These are phyloP conservation scores for Amylostereum areolatum DNA, from an alignment of 1,284 basidiomycete genomes.

Conservation along the genomic window DNA sequence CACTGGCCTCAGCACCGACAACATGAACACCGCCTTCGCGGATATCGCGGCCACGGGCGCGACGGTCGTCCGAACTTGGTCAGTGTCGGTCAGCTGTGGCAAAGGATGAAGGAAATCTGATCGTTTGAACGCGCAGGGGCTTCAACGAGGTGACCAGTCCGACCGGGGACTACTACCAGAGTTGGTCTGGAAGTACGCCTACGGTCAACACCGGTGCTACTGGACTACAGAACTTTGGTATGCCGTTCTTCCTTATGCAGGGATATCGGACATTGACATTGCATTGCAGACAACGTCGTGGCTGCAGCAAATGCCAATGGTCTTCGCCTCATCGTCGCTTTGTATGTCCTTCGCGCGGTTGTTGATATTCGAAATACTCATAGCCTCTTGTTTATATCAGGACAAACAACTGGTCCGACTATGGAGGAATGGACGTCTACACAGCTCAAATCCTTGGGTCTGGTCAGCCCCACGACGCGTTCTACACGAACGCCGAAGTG, in stretches of 20 bases:
- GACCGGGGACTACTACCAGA: constrained; percentile 39
- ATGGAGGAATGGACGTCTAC: constrained; percentile 46
- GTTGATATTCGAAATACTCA: not conserved
- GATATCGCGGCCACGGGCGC: constrained; percentile 50
- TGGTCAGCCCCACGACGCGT: constrained; percentile 30
- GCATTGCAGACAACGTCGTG: constrained; percentile 46
- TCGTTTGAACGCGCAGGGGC: constrained; percentile 40
- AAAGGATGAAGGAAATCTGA: too few species aligned
- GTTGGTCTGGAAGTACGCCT: constrained; percentile 45
- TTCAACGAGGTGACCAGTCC: constrained; percentile 60
- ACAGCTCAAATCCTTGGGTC: constrained; percentile 29
- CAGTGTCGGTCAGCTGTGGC: too few species aligned
- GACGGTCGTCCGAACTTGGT: constrained; percentile 58
- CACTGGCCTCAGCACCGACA: constrained; percentile 27
- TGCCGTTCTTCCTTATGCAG: too few species aligned
- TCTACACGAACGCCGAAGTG: constrained; percentile 35
- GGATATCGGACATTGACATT: too few species aligned
- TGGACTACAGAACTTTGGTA: constrained; percentile 48
- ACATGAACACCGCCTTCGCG: constrained; percentile 41
- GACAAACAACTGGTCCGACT: constrained; percentile 58
- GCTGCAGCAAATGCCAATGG: constrained; percentile 53
- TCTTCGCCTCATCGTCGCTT: constrained; percentile 49
- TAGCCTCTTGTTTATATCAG: too few species aligned
- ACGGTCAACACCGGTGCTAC: constrained; percentile 49
- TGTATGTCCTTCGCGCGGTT: constrained; percentile 29